A percentile compares a stretch with the other conserved stretches of the same genome.
Evolutionary conservation across 805 yeast genomes (phyloP).

Genomic region (Saccharomycopsis sp.): DNA sequence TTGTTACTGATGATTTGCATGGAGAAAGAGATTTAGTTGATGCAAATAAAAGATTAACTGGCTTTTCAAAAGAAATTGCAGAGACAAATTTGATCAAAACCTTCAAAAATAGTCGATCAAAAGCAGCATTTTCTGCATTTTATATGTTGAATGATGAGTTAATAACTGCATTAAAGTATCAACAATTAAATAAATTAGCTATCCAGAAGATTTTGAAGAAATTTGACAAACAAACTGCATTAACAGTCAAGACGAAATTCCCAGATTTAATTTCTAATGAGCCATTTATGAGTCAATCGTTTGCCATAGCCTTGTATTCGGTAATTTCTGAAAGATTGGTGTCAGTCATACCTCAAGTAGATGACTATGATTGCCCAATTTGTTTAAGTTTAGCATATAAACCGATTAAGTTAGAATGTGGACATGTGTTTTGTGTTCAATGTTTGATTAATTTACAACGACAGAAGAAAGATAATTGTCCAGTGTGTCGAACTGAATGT

Average conservation of each 20-base stretch:
- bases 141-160: conserved; percentile 46
- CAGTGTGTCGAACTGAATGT: conserved; percentile 49
- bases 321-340: conserved; percentile 49
- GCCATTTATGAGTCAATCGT: conserved; percentile 40
- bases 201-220: conserved; percentile 63
- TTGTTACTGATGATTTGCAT: conserved; percentile 41
- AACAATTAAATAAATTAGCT: conserved; percentile 56
- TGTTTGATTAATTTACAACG: conserved; percentile 65
- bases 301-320: conserved; percentile 48
- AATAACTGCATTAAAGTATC: conserved; percentile 51
- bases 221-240: conserved; percentile 64
- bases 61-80: conserved; percentile 36
- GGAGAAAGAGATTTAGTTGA: conserved; percentile 40
- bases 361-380: conserved; percentile 70
- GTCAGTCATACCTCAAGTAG: conserved; percentile 61
- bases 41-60: conserved; percentile 36
- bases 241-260: conserved; percentile 40
- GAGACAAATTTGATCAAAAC: conserved; percentile 31
- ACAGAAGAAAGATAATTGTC: conserved; percentile 46
- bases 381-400: conserved; percentile 65
- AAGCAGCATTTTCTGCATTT: conserved; percentile 42
- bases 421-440: conserved; percentile 65
- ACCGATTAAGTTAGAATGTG: conserved; percentile 59
- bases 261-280: conserved; percentile 34
- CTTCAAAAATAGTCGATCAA: conserved; percentile 42